Evolutionary conservation across 805 yeast species (phyloP), one percentile per base, ranked within the genome.

Genomic region (Jamesozyma lodderae): DNA sequence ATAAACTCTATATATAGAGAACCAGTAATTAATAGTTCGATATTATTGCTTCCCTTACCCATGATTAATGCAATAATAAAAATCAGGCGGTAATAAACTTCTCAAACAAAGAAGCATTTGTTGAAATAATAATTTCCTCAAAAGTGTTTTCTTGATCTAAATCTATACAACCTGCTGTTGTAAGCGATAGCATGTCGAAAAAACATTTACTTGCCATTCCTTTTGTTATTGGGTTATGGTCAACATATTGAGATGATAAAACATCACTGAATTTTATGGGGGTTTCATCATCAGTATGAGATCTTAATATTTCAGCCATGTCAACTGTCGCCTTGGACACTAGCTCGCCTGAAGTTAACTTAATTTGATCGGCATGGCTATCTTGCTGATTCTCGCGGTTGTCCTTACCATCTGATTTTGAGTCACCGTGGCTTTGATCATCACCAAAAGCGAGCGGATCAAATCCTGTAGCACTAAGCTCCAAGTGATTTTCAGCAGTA

Each of bases 141-240:
- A 78, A 84, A 16, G 80, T 49, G 28, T 63, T 64, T 6, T 68
- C 66, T 62, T 85, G 95, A 26, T 73, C 60, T 30, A 86, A 58
- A 13, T 66, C 63, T 33, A 87, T 63, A 38, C 90, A 79, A 48
- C 81, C 87, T 32, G 76, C 68, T 5, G 92, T 79, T 2, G 94
- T 94, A 41, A 87, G 66, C 3, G 86, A 90, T 48, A 87, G 66
- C 55, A 87, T 57, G 55, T 87, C 94, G 51, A 86, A 87, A 60
- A 87, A 87, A 38, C 83, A 45, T 29, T 42, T 47, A 37, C 59
- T 49, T 2, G 59, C 63, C 31, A 51, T 56, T 7, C 17, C 13
- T 13, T 36, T 39, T 40, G 42, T 56, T 8, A 56, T 42, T 8
- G 45, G 38, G 5, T 31, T 6, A 7, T 19, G 18, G 9, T 3